Evolutionary conservation across 345 rosid genomes (phyloP).

Genomic region (Dipteronia sinensis): DNA sequence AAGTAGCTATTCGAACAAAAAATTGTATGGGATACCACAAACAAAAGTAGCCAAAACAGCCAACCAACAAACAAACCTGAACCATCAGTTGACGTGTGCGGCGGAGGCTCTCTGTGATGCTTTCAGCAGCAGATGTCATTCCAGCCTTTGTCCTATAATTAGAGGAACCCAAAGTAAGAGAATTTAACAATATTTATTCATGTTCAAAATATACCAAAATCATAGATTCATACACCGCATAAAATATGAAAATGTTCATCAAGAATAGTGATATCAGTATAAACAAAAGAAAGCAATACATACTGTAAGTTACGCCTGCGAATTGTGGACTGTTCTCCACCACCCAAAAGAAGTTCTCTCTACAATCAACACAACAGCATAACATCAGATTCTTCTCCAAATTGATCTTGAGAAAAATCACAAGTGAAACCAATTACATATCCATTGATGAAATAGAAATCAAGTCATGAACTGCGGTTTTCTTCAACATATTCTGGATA

Average conservation of each 20-base stretch:
- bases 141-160: slow-evolving; percentile 85
- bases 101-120: slow-evolving; percentile 96
- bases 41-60: no score
- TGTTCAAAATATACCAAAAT: background rate
- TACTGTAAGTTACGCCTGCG: slow-evolving; percentile 90
- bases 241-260: background rate
- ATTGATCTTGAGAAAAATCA: background rate
- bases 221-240: background rate
- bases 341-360: slow-evolving; percentile 95
- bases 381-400: background rate
- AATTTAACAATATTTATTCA: background rate
- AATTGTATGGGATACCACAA: no score
- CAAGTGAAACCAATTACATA: background rate
- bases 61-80: slow-evolving; percentile 54
- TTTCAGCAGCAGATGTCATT: slow-evolving; percentile 94
- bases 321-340: slow-evolving; percentile 89
- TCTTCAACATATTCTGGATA: background rate
- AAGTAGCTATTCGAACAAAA: slow-evolving; percentile 6
- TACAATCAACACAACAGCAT: slow-evolving; percentile 29
- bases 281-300: slow-evolving; percentile 17
- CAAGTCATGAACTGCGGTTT: background rate
- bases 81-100: slow-evolving; percentile 94
- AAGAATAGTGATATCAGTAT: background rate
- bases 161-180: background rate
- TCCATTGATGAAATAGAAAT: background rate